Evolutionary conservation across 768 basidiomycete species (phyloP), one percentile per base, ranked within the genome.

Genomic region (Leccinum imitatum): DNA sequence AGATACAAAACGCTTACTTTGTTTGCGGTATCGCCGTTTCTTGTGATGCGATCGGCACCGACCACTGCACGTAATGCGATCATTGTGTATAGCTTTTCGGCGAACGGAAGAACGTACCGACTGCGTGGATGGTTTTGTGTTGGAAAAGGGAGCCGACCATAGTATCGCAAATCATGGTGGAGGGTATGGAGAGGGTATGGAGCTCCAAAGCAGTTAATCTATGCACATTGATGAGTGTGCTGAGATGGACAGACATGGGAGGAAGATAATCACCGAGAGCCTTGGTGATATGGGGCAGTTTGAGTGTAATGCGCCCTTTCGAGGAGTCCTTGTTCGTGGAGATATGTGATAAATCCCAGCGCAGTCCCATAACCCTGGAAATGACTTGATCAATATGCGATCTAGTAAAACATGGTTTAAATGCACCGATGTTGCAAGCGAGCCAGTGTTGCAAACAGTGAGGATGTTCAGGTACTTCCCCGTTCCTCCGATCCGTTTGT

Each of bases 401-500:
- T 50, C 31, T 54, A 55, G 57, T 52, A 67, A 44, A 41, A 60
- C 6, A 39, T 5, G 8, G 2, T 27, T 25, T 56, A 35, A 23
- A 50, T 19, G 52, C 54, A 94, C 94, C 31, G 94, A 96, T 10
- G 95, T 97, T 1, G 96, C 95, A 63, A 98, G 81, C 23, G 90
- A 93, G 4, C 95, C 95, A n/a, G 95, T 98, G 73, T 98, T 98
- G 77, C 95, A 98, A 11, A 98, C 93, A 15, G 95, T 97, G 73
- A 97, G 77, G 19, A 96, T 84, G 69, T 91, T 94, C 59, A 97
- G 73, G 41, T 77, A 80, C 50, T 77, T 77, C 27, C 76, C 77
- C 17, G 78, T 70, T 7, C 71, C 73, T 35, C 63, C 64, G 33
- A 71, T 62, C 35, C 62, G 64, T 44, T 84, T 74, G 39, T 87